Evolutionary conservation across 164 flowering plant genomes (phyloP).

Genomic region (Tetrastigma voinierianum): DNA sequence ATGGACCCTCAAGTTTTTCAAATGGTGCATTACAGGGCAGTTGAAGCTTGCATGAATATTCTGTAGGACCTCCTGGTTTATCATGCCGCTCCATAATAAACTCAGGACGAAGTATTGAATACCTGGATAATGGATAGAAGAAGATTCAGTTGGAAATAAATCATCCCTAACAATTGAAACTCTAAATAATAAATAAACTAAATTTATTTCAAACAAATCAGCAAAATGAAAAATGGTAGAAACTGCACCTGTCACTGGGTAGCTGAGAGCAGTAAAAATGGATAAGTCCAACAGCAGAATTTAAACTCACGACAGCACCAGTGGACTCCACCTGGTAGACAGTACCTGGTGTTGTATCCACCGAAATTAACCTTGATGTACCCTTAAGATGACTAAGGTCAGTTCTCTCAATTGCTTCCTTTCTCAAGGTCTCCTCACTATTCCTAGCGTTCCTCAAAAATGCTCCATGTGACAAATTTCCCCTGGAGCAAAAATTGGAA

Average conservation of each 20-base stretch:
- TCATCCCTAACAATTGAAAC: background rate
- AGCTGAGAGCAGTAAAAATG: conserved; percentile 98
- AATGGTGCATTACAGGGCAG: conserved; percentile 99
- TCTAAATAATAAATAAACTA: background rate
- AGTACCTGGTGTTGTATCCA: conserved; percentile 67
- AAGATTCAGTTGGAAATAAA: background rate
- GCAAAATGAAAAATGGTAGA: background rate
- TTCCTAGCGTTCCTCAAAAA: conserved; percentile 92
- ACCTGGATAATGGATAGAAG: conserved; percentile 40
- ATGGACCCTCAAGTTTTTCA: conserved; percentile 94
- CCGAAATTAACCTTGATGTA: conserved; percentile 51
- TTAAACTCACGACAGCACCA: conserved; percentile 95
- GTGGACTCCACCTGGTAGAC: conserved; percentile 96
- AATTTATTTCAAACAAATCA: background rate
- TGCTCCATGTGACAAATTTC: conserved; percentile 81
- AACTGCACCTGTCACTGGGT: conserved; percentile 89
- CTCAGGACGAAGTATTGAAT: conserved; percentile 96
- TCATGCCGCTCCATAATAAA: conserved; percentile 94
- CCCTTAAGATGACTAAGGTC: conserved; percentile 93
- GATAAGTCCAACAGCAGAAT: conserved; percentile 97
- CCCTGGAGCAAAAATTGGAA: conserved; percentile 40
- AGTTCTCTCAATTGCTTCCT: conserved; percentile 96
- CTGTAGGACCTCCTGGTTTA: conserved; percentile 72
- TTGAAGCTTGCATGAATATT: conserved; percentile 96
- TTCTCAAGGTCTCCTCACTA: conserved; percentile 96